Conservation (phyloP, 2,329 filamentous ascomycete genomes). For the Xylariales sp. region DNA sequence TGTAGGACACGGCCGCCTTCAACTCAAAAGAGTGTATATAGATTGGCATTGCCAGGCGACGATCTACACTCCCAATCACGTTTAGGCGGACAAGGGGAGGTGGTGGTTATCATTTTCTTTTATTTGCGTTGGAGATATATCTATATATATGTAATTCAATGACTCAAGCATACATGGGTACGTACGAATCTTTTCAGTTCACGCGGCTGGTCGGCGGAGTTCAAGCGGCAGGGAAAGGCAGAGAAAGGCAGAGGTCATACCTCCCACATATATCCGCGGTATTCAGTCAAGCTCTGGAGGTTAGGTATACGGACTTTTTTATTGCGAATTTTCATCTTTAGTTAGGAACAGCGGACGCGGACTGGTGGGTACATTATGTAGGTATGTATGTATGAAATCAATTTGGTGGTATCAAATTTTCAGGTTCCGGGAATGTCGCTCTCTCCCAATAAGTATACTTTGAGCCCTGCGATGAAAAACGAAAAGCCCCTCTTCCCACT, state of each 20-base stretch:
- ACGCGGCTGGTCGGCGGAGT: slow-evolving; percentile 23
- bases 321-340: slow-evolving; percentile 2
- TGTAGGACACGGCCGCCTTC: slow-evolving; percentile 14
- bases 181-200: slow-evolving; percentile 4
- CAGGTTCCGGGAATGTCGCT: slow-evolving; percentile 6
- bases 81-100: background rate
- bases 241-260: background rate
- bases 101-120: background rate
- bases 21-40: background rate
- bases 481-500: background rate
- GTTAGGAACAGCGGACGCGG: slow-evolving; percentile 4
- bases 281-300: background rate
- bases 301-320: background rate
- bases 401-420: slow-evolving; percentile 16
- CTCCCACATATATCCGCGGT: background rate
- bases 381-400: slow-evolving; percentile 10
- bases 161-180: slow-evolving; percentile 18
- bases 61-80: background rate
- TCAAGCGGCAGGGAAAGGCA: slow-evolving; percentile 14
- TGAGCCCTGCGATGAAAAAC: background rate
- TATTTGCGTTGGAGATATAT: background rate
- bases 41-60: background rate
- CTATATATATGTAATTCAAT: slow-evolving; percentile 34
- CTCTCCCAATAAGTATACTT: background rate
- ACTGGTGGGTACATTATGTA: background rate